Evolutionary conservation across 1,284 basidiomycete genomes (phyloP), one percentile per base, ranked within the genome.

Genomic region (Lentinula novae-zelandiae): DNA sequence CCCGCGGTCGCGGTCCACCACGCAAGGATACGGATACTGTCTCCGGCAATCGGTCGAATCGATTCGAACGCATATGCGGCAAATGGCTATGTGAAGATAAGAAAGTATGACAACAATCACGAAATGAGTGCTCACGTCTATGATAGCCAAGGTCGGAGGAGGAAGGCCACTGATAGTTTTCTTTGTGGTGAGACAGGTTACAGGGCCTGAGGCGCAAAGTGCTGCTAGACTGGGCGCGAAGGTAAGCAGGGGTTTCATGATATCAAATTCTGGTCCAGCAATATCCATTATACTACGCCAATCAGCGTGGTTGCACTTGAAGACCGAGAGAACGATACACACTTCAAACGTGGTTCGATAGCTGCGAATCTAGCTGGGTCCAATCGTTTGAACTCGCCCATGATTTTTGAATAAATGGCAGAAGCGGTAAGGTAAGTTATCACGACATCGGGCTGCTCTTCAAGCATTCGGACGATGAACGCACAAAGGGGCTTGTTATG

Each of bases 1-100:
- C 59, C 59, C 9, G 53, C 59, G 27, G n/a, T 55, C 1, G 5
- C 12, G 27, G 59, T 40, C 53, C 34, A 50, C 59, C 59, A 60
- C 8, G 53, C 46, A 27, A 60, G 22, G 34, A 56, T 50, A 49
- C 44, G 59, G 13, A 53, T 12, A n/a, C 7, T 2, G 6, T 40
- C 17, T 33, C 17, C 46, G 6, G 59, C 5, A 1, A 49, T n/a
- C 42, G 46, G 36, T 12, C 53, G 53, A 5, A 60, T 56, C 33
- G 59, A 48, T 56, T 60, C 59, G 6, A 50, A 50, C 5, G 59
- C 59, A n/a, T 55, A 60, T 0, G 42, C 46, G 3, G 53, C 15
- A 22, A 60, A 60, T 12, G 59, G 59, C 59, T 60, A 40, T 22
- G 17, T 4, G 38, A 51, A 40, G 20, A 22, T 40, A 15, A 34